Percentiles rank a stretch among this genome's conserved stretches.
Conservation (phyloP, 495 filamentous ascomycete genomes). For the Penicillium nucicola region DNA sequence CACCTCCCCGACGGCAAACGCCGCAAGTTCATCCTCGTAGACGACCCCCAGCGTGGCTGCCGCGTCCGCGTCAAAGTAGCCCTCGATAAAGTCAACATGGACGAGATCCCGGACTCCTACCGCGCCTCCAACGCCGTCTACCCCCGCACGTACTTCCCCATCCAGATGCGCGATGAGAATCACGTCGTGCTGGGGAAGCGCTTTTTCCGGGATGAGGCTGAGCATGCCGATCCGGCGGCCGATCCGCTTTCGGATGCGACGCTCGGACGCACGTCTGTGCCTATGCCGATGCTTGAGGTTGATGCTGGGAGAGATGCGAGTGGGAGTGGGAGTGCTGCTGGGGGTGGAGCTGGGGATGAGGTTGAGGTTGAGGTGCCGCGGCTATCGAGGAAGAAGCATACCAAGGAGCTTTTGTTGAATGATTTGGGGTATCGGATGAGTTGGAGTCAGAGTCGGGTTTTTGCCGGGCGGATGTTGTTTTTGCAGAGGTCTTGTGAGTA, state of each 20-base stretch:
- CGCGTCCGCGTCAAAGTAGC: conserved; percentile 84
- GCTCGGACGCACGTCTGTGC: conserved; percentile 56
- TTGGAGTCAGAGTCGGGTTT: conserved; percentile 89
- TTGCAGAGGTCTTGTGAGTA: conserved; percentile 88
- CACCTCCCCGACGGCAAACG: conserved; percentile 83
- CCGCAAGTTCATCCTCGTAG: conserved; percentile 93
- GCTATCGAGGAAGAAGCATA: conserved; percentile 60
- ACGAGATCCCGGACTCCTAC: conserved; percentile 92
- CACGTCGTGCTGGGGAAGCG: conserved; percentile 59
- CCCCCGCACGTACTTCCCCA: conserved; percentile 83
- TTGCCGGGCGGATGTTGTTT: conserved; percentile 80
- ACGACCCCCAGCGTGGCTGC: conserved; percentile 73
- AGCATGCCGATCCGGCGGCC: conserved; percentile 42
- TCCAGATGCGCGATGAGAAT: conserved; percentile 75
- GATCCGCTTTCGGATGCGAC: conserved; percentile 42
- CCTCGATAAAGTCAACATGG: conserved; percentile 82
- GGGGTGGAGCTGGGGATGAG: conserved; percentile 21
- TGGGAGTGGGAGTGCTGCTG: too few relatives aligned
- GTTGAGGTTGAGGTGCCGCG: conserved; percentile 69
- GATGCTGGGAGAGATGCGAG: conserved; percentile 37
- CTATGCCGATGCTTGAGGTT: conserved; percentile 72
- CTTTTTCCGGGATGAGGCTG: conserved; percentile 62
- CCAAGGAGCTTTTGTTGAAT: conserved; percentile 82
- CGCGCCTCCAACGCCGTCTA: conserved; percentile 84
- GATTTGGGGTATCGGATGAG: conserved; percentile 93